Percentiles rank a stretch among this genome's conserved stretches.
Conservation (phyloP, 2,329 filamentous ascomycete species). For the Xylariaceae sp. region DNA sequence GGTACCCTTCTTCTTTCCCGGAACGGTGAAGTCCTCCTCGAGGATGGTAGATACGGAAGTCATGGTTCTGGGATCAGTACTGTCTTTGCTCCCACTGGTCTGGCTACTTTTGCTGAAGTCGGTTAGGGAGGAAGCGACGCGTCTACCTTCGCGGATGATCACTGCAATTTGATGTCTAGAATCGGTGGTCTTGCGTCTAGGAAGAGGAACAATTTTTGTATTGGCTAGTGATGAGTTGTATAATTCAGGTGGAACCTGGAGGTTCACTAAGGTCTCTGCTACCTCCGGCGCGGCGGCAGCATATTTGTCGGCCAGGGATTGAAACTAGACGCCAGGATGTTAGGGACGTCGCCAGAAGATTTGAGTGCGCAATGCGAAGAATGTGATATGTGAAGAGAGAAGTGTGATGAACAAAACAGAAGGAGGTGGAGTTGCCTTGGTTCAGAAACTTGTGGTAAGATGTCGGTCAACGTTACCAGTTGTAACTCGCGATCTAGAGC, state of each 20-base stretch:
- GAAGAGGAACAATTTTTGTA: conserved; percentile 49
- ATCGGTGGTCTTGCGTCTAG: conserved; percentile 42
- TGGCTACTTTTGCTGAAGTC: conserved; percentile 48
- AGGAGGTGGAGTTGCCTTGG: conserved; percentile 8
- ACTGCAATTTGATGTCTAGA: conserved; percentile 56
- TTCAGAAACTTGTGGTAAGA: conserved; percentile 41
- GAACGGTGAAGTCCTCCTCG: conserved; percentile 86
- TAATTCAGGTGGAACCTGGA: conserved; percentile 56
- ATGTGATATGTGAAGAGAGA: not conserved
- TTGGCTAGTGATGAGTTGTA: conserved; percentile 44
- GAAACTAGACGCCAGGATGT: conserved; percentile 46
- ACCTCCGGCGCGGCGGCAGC: conserved; percentile 60
- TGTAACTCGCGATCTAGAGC: conserved; percentile 79
- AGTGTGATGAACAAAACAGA: not conserved
- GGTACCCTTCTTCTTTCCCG: conserved; percentile 65
- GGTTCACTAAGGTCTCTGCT: conserved; percentile 59
- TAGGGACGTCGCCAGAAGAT: conserved; percentile 4
- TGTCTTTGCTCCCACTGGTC: conserved; percentile 48
- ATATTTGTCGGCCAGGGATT: conserved; percentile 63
- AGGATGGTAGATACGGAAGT: conserved; percentile 61
- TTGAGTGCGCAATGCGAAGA: not conserved
- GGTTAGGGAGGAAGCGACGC: conserved; percentile 47
- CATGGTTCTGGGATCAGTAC: conserved; percentile 41
- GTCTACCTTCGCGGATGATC: conserved; percentile 59
- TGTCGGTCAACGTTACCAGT: conserved; percentile 57